Percentiles rank a stretch among this genome's conserved stretches.
Conservation (phyloP, 1,284 basidiomycete species). For the Exobasidium cylindrosporum region DNA sequence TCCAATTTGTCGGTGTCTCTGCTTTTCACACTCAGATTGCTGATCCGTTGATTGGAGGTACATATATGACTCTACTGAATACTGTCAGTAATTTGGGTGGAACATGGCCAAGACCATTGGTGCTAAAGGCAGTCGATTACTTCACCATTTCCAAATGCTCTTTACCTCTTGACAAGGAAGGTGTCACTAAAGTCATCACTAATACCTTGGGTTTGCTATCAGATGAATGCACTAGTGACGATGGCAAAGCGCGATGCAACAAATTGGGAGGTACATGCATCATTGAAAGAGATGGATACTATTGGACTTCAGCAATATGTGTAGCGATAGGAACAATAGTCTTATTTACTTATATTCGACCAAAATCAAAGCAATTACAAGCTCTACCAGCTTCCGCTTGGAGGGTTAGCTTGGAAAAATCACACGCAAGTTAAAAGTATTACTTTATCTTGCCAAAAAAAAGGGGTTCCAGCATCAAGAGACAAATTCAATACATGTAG, state of each 20-base stretch:
- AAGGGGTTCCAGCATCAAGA: no score
- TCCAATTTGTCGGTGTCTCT: constrained; percentile 96
- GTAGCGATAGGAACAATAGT: constrained; percentile 68
- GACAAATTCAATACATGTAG: no score
- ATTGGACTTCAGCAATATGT: constrained; percentile 76
- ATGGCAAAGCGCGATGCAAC: constrained; percentile 73
- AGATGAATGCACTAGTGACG: constrained; percentile 45
- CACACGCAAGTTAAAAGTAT: background rate
- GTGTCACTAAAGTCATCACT: constrained; percentile 9
- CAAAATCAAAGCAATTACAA: constrained; percentile 79
- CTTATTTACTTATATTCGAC: constrained; percentile 74
- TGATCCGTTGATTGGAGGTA: constrained; percentile 87
- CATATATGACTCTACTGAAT: constrained; percentile 70
- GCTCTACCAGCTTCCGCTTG: constrained; percentile 48
- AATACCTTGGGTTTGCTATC: constrained; percentile 23
- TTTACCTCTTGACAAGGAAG: background rate
- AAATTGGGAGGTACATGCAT: constrained; percentile 75
- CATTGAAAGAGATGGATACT: constrained; percentile 87
- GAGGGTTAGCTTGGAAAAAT: constrained; percentile 28
- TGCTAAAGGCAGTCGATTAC: constrained; percentile 65
- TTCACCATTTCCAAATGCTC: constrained; percentile 44
- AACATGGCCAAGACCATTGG: constrained; percentile 93
- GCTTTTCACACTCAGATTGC: constrained; percentile 97
- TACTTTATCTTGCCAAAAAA: no score
- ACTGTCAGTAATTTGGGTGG: constrained; percentile 96